A percentile compares a stretch with the other conserved stretches of the same genome.
phyloP scores from a whole-genome alignment of 768 basidiomycete genomes.

The Agrocybe praecox region DNA sequence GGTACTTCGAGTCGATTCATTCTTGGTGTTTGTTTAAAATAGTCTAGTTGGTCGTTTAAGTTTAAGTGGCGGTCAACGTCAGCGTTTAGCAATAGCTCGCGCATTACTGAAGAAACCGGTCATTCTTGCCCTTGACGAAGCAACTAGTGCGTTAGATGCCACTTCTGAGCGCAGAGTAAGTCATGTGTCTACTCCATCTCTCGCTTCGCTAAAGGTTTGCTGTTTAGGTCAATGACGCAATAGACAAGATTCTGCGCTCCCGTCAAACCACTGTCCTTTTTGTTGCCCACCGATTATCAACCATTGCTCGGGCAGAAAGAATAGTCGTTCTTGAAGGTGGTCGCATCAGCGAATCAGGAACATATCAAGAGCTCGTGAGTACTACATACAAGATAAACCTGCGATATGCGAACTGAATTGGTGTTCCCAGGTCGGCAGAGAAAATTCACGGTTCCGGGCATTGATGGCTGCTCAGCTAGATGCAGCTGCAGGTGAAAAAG shows the following conservation, averaged over 20 bases:
- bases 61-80: slow-evolving; percentile 79
- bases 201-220: not conserved
- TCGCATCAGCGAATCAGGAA: slow-evolving; percentile 78
- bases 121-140: slow-evolving; percentile 89
- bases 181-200: not conserved
- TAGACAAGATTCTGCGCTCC: slow-evolving; percentile 82
- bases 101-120: slow-evolving; percentile 89
- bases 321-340: slow-evolving; percentile 92
- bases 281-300: slow-evolving; percentile 88
- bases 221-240: slow-evolving; percentile 82
- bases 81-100: slow-evolving; percentile 81
- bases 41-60: slow-evolving; percentile 65
- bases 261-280: slow-evolving; percentile 86
- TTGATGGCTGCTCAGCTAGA: slow-evolving; percentile 91
- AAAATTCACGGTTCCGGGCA: slow-evolving; percentile 78
- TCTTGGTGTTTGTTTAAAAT: not conserved
- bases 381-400: slow-evolving; percentile 1
- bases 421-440: slow-evolving; percentile 53
- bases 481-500: slow-evolving; percentile 40
- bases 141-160: slow-evolving; percentile 87
- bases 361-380: slow-evolving; percentile 74
- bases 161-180: slow-evolving; percentile 81
- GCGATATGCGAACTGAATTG: not conserved
- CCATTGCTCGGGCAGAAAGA: slow-evolving; percentile 87
- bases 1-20: slow-evolving; percentile 23